phyloP scores from a whole-genome alignment of 305 asterid genomes.

The Fraxinus albicans region DNA sequence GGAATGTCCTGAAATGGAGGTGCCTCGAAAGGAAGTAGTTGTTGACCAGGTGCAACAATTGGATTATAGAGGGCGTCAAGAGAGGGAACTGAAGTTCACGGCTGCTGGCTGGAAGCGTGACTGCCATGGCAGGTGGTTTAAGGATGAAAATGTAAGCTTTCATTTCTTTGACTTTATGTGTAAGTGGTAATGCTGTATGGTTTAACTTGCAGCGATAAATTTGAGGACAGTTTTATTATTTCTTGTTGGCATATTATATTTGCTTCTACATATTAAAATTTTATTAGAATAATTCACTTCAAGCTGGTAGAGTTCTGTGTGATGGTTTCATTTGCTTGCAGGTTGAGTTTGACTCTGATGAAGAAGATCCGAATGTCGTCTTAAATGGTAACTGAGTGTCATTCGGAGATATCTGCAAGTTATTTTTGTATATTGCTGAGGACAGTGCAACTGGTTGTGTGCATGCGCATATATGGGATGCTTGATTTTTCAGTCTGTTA shows the following conservation, averaged over 20 bases:
- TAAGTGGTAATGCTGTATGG: neutral
- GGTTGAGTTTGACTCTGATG: constrained; percentile 85
- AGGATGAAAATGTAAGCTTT: constrained; percentile 68
- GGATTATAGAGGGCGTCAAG: constrained; percentile 34
- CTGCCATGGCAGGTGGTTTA: constrained; percentile 71
- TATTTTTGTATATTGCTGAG: neutral
- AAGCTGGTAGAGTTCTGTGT: neutral
- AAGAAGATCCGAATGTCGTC: constrained; percentile 71
- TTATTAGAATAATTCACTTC: constrained; percentile 15
- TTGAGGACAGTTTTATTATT: neutral
- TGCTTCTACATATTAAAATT: neutral
- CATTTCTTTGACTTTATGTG: neutral
- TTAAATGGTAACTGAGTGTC: constrained; percentile 22
- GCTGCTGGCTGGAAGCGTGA: constrained; percentile 82
- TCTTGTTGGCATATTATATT: neutral
- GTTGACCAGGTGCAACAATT: constrained; percentile 27
- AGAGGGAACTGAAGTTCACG: constrained; percentile 71
- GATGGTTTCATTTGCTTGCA: constrained; percentile 32
- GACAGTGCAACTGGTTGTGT: neutral
- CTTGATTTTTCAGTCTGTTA: neutral
- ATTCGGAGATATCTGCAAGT: neutral
- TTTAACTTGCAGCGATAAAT: neutral
- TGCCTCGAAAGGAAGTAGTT: constrained; percentile 15
- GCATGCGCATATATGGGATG: neutral
- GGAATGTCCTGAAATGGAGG: constrained; percentile 24